Evolutionary conservation across 2,329 filamentous ascomycete genomes (phyloP).

Genomic region (Septoria petroselini): DNA sequence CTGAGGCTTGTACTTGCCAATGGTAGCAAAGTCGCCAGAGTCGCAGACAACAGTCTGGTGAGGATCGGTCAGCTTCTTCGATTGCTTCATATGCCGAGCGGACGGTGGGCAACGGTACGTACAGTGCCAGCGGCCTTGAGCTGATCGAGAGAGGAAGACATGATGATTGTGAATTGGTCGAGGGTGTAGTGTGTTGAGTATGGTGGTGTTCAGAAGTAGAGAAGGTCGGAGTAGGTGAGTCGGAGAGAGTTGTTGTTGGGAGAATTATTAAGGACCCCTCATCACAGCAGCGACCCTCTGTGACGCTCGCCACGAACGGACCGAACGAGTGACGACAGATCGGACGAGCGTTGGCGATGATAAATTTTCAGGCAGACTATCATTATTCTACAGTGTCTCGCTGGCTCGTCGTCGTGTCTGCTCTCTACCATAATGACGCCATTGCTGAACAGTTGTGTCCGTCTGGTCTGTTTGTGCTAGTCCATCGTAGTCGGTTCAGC

Average conservation of each 20-base stretch:
- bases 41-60: conserved; percentile 87
- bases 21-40: conserved; percentile 81
- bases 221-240: background rate
- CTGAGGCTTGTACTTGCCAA: conserved; percentile 99
- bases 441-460: too few species aligned
- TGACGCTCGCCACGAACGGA: too few species aligned
- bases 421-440: background rate
- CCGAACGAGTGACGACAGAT: background rate
- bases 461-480: too few species aligned
- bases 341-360: background rate
- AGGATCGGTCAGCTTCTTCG: conserved; percentile 22
- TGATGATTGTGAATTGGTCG: conserved; percentile 41
- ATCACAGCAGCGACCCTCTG: background rate
- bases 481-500: too few species aligned
- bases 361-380: too few species aligned
- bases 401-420: background rate
- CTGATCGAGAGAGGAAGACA: conserved; percentile 91
- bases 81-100: conserved; percentile 23
- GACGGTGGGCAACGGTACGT: conserved; percentile 46
- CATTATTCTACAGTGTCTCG: too few species aligned
- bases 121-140: conserved; percentile 96
- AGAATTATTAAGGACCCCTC: conserved; percentile 1
- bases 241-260: conserved; percentile 3
- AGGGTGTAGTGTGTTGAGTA: conserved; percentile 1
- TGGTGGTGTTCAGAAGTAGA: background rate